These are phyloP conservation scores for Orbilia oligospora DNA, from an alignment of 2,329 filamentous ascomycete genomes.

Conservation along the genomic window DNA sequence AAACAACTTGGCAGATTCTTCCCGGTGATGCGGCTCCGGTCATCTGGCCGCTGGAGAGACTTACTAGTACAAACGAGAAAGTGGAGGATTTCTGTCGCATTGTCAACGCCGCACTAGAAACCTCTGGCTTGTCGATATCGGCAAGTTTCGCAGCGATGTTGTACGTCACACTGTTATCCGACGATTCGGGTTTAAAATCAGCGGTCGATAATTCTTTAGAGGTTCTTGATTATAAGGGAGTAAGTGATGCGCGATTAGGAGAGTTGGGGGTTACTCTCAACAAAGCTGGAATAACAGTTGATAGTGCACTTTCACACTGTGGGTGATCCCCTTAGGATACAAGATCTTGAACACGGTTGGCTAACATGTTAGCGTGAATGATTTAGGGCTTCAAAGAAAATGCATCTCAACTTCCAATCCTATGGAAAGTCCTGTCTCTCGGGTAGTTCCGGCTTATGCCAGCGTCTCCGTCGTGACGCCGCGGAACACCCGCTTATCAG, in stretches of 20 bases:
- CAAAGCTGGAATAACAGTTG: background rate
- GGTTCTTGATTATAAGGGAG: background rate
- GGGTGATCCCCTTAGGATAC: background rate
- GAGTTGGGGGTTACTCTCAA: background rate
- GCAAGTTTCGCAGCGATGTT: no score
- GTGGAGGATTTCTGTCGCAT: no score
- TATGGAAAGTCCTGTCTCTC: no score
- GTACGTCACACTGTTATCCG: no score
- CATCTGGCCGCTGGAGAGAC: background rate
- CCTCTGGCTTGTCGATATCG: no score
- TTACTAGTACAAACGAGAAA: no score
- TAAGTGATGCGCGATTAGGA: background rate
- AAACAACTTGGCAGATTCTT: background rate
- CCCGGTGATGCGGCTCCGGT: background rate
- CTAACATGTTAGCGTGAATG: no score
- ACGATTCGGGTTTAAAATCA: no score
- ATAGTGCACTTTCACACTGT: slow-evolving; percentile 5
- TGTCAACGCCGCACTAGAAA: no score
- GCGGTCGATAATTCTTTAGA: background rate
- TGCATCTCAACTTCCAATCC: background rate
- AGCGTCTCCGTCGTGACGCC: slow-evolving; percentile 3
- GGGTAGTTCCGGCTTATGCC: background rate
- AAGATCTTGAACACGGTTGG: no score
- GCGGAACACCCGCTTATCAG: background rate
- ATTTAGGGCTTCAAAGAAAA: slow-evolving; percentile 6